Evolutionary conservation across 139 green algal genomes (phyloP).

Genomic region (Volvox reticuliferus): DNA sequence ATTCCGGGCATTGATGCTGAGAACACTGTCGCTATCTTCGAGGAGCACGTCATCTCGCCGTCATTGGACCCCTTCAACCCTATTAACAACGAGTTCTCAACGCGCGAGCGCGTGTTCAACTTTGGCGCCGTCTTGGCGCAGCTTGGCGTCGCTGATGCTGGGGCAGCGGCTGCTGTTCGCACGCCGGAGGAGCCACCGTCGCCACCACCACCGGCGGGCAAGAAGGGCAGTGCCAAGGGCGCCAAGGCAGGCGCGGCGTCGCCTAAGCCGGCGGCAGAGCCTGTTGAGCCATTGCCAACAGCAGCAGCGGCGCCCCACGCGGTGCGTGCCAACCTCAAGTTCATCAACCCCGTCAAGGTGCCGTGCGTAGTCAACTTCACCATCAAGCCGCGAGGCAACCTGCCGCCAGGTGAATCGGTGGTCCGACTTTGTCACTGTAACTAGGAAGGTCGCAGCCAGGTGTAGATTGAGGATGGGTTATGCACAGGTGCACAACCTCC

Average conservation of each 20-base stretch:
- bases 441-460: too few species aligned
- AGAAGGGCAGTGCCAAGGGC: not conserved
- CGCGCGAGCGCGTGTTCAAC: constrained; percentile 79
- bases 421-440: too few species aligned
- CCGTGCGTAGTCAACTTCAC: constrained; percentile 80
- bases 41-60: constrained; percentile 81
- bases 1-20: constrained; percentile 81
- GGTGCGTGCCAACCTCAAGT: constrained; percentile 80
- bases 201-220: not conserved
- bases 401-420: not conserved
- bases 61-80: constrained; percentile 72
- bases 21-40: constrained; percentile 83
- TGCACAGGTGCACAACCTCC: too few species aligned
- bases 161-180: not conserved
- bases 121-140: constrained; percentile 81
- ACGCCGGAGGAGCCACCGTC: not conserved
- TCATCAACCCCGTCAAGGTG: constrained; percentile 87
- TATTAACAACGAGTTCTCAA: constrained; percentile 71
- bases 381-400: constrained; percentile 68
- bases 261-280: not conserved
- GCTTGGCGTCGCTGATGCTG: constrained; percentile 44
- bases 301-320: constrained; percentile 4
- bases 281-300: not conserved
- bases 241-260: not conserved
- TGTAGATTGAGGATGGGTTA: too few species aligned